Evolutionary conservation across 768 basidiomycete genomes (phyloP).

Genomic region (Tylopilus rubrobrunneus): DNA sequence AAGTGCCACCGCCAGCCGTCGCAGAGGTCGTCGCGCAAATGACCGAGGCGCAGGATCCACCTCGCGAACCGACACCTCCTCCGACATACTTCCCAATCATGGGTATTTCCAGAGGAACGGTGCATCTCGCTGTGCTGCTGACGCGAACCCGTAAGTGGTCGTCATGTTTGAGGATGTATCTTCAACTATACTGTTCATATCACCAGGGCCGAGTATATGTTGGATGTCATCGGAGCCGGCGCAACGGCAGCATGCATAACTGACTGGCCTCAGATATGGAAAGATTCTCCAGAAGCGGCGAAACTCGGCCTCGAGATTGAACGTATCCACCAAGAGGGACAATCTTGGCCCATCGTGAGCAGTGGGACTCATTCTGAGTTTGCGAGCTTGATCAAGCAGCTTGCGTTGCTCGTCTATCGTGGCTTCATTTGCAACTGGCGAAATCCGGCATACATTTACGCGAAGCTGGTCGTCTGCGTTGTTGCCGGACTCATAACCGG

Average conservation of each 20-base stretch:
- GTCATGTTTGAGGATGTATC: not conserved
- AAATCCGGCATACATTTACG: not conserved
- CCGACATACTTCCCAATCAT: slow-evolving; percentile 47
- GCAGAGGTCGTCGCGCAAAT: slow-evolving; percentile 27
- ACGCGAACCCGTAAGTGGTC: not conserved
- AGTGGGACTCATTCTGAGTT: not conserved
- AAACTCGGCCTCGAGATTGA: not conserved
- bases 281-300: not conserved
- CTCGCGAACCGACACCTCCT: slow-evolving; percentile 21
- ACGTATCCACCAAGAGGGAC: not conserved
- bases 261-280: not conserved
- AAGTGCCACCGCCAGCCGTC: slow-evolving; percentile 34
- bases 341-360: not conserved
- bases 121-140: not conserved
- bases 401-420: not conserved
- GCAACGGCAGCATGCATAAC: not conserved
- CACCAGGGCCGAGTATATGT: slow-evolving; percentile 7
- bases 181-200: not conserved
- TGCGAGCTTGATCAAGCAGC: not conserved
- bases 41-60: slow-evolving; percentile 10
- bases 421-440: not conserved
- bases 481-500: not conserved
- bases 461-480: not conserved
- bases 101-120: slow-evolving; percentile 16
- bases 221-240: not conserved